Evolutionary conservation across 306 rosid genomes (phyloP).

Genomic region (Morella rubra): DNA sequence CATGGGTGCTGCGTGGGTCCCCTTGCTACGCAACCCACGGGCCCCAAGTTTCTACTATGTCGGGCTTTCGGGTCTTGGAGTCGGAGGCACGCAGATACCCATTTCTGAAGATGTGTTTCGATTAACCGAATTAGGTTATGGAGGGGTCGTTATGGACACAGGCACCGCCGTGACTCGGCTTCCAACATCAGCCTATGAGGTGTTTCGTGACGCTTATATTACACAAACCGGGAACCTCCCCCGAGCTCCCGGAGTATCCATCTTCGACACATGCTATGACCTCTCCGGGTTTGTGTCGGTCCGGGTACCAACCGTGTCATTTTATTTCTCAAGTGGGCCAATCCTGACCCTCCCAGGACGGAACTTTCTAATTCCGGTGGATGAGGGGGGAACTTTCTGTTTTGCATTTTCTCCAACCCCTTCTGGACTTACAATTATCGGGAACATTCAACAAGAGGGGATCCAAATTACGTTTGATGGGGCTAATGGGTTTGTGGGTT

Average conservation of each 20-base stretch:
- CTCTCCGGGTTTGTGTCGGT: slow-evolving; percentile 70
- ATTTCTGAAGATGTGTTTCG: slow-evolving; percentile 51
- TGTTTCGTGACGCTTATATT: slow-evolving; percentile 58
- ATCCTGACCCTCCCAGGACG: slow-evolving; percentile 72
- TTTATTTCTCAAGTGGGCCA: slow-evolving; percentile 79
- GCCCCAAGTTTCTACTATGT: slow-evolving; percentile 78
- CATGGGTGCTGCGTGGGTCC: slow-evolving; percentile 78
- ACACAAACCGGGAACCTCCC: slow-evolving; percentile 70
- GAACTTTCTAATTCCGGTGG: slow-evolving; percentile 70
- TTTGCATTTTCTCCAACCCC: slow-evolving; percentile 71
- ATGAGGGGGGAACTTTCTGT: slow-evolving; percentile 71
- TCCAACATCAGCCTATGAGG: slow-evolving; percentile 57
- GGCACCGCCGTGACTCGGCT: slow-evolving; percentile 89
- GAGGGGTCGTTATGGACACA: slow-evolving; percentile 92
- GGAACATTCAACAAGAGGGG: slow-evolving; percentile 91
- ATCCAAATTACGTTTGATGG: slow-evolving; percentile 80
- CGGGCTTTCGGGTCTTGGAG: slow-evolving; percentile 74
- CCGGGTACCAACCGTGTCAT: slow-evolving; percentile 85
- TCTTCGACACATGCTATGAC: slow-evolving; percentile 78
- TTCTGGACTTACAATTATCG: slow-evolving; percentile 61
- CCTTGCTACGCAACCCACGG: slow-evolving; percentile 57
- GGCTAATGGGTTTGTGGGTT: slow-evolving; percentile 83
- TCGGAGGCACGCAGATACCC: slow-evolving; percentile 62
- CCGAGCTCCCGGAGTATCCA: slow-evolving; percentile 55
- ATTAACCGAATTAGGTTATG: slow-evolving; percentile 50